Evolutionary conservation across 305 asterid genomes (phyloP).

Genomic region (Plantago coronopus): DNA sequence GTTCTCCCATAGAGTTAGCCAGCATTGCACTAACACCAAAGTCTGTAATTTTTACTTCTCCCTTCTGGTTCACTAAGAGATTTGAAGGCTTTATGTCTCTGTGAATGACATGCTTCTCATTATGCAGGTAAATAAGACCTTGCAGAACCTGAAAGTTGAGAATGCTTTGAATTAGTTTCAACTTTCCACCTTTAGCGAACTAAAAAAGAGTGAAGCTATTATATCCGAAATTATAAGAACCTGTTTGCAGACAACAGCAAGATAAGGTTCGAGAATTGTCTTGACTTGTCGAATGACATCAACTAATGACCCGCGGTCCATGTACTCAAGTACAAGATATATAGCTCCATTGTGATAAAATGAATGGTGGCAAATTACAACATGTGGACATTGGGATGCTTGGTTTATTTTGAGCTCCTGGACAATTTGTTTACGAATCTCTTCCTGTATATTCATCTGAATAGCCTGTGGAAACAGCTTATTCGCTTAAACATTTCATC

Average conservation of each 20-base stretch:
- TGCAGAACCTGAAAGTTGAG: slow-evolving; percentile 62
- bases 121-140: slow-evolving; percentile 81
- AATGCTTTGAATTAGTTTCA: background rate
- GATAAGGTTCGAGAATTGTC: slow-evolving; percentile 96
- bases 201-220: slow-evolving; percentile 4
- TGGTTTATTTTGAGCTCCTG: slow-evolving; percentile 97
- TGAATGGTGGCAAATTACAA: slow-evolving; percentile 88
- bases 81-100: slow-evolving; percentile 93
- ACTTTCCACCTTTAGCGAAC: background rate
- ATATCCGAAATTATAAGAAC: slow-evolving; percentile 31
- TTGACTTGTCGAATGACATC: slow-evolving; percentile 81
- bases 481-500: slow-evolving; percentile 15
- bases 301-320: slow-evolving; percentile 88
- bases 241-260: slow-evolving; percentile 92
- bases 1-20: slow-evolving; percentile 87
- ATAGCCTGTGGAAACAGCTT: slow-evolving; percentile 55
- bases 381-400: slow-evolving; percentile 79
- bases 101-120: slow-evolving; percentile 88
- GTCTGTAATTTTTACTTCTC: slow-evolving; percentile 93
- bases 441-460: slow-evolving; percentile 89
- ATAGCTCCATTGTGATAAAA: slow-evolving; percentile 98
- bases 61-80: slow-evolving; percentile 81
- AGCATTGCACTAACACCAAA: slow-evolving; percentile 98
- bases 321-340: slow-evolving; percentile 69
- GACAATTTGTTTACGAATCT: slow-evolving; percentile 90